Evolutionary conservation across 1,284 basidiomycete genomes (phyloP).

Genomic region (Boletellus deceptivus): DNA sequence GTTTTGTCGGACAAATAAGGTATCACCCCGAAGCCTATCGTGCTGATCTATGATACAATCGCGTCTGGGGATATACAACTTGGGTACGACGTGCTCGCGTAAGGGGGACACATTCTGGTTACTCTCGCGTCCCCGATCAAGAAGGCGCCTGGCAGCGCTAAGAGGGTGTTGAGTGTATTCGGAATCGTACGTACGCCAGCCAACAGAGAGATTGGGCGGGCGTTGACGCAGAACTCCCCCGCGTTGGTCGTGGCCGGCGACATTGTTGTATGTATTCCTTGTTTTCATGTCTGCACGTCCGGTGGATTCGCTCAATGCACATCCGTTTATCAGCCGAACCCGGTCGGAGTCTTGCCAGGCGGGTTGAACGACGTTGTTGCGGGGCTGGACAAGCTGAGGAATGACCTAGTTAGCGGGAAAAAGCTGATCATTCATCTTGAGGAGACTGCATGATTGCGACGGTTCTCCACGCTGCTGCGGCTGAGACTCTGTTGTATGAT

Average conservation of each 20-base stretch:
- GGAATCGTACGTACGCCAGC: conserved; percentile 9
- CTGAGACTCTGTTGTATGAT: background rate
- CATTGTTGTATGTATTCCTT: conserved; percentile 17
- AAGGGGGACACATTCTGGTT: conserved; percentile 19
- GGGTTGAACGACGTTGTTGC: conserved; percentile 16
- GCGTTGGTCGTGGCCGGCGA: conserved; percentile 21
- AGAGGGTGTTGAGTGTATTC: conserved; percentile 8
- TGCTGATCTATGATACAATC: conserved; percentile 20
- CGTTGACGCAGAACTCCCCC: conserved; percentile 15
- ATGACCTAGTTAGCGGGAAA: conserved; percentile 25
- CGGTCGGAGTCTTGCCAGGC: conserved; percentile 22
- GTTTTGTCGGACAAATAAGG: conserved; percentile 39
- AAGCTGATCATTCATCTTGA: conserved; percentile 16
- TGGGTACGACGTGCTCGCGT: conserved; percentile 20
- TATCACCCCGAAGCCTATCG: conserved; percentile 17
- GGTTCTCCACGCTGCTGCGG: too few relatives aligned
- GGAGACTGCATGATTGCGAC: conserved; percentile 11
- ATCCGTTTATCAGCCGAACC: conserved; percentile 15
- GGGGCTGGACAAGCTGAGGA: conserved; percentile 23
- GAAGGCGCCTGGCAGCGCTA: conserved; percentile 15
- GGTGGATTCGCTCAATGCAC: background rate
- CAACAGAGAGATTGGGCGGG: conserved; percentile 16
- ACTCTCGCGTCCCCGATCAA: conserved; percentile 3
- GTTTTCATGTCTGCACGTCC: background rate
- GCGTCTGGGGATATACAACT: conserved; percentile 18